Base-by-base conservation (phyloP, 1,284 basidiomycete species). In the Pseudomicrostroma phylloplanum region DNA sequence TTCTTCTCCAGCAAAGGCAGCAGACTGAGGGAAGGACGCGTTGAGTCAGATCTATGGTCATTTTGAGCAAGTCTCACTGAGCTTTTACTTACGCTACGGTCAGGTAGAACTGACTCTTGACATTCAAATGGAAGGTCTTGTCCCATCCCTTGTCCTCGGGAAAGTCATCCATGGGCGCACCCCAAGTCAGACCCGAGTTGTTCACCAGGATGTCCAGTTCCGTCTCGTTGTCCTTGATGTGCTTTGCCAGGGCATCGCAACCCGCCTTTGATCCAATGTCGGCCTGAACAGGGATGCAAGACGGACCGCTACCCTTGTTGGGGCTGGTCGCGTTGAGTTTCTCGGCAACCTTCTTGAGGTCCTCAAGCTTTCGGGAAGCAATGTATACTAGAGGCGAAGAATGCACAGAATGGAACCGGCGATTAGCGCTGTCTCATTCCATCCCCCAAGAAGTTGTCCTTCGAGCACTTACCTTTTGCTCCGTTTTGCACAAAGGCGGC, bases 401-500 rank as follows among this genome's bases (percentile, higher is more conserved):
- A 23, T 30, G 19, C 19, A n/a, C 21, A n/a, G 54, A 55, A 6
- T 25, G 19, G 17, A 19, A 15, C 2, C 30, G 7, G 54, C 3
- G 4, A 6, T 55, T 13, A n/a, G 17, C n/a, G 19, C 17, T 55
- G 19, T 8, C n/a, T 15, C 25, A 48, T 15, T 57, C 41, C 3
- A 43, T 36, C 51, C 8, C 17, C 55, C 6, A 26, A 39, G 12
- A 19, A 43, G 39, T 36, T 36, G 30, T 36, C 30, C 9, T 3
- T 3, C 9, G 30, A 9, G 30, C 9, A 36, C 30, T 36, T 40
- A 58, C 62, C 59, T 49, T 75, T 72, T 42, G 87, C 88, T 8
- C 89, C 89, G 70, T 91, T 92, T 80, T 87, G 86, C 1, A 89
- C 88, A 69, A 89, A 86, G 0, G 87, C 87, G 0, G 86, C 82